These are phyloP conservation scores for Candida sojae DNA, from an alignment of 1,139 yeast genomes.

Conservation along the genomic window DNA sequence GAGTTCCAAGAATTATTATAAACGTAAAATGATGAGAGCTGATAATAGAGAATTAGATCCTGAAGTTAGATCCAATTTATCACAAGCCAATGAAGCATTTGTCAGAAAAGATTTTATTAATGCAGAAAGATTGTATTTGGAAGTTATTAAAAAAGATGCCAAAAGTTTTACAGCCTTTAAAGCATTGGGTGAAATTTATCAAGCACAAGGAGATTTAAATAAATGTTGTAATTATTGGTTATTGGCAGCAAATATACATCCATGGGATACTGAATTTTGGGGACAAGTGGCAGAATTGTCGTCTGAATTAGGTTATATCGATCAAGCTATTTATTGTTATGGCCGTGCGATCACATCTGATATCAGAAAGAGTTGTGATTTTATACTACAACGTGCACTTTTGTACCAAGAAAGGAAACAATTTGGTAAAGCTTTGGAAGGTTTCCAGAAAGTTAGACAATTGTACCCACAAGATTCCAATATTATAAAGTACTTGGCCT, in stretches of 20 bases:
- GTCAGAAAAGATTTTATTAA: constrained; percentile 63
- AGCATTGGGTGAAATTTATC: constrained; percentile 81
- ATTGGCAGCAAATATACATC: constrained; percentile 79
- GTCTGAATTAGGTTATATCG: constrained; percentile 64
- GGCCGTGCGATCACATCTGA: constrained; percentile 69
- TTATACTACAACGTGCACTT: constrained; percentile 61
- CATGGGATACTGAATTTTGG: constrained; percentile 83
- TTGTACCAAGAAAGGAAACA: constrained; percentile 67
- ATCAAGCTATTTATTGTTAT: constrained; percentile 85
- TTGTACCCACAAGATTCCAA: constrained; percentile 62
- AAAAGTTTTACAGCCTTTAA: constrained; percentile 82
- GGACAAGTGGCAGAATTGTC: constrained; percentile 78
- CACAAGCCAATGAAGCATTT: constrained; percentile 80
- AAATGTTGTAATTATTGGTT: constrained; percentile 83
- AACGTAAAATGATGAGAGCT: constrained; percentile 35
- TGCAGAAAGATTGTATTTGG: constrained; percentile 68
- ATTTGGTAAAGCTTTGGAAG: constrained; percentile 72
- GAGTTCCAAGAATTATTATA: constrained; percentile 32
- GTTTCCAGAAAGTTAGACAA: constrained; percentile 63
- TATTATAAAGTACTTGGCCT: constrained; percentile 72
- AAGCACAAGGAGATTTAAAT: constrained; percentile 62
- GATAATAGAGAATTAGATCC: constrained; percentile 60
- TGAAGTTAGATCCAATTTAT: constrained; percentile 63
- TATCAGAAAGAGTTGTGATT: constrained; percentile 50
- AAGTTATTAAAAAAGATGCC: constrained; percentile 77